Base-by-base conservation (phyloP, 495 filamentous ascomycete species). In the Penicillium herquei region DNA sequence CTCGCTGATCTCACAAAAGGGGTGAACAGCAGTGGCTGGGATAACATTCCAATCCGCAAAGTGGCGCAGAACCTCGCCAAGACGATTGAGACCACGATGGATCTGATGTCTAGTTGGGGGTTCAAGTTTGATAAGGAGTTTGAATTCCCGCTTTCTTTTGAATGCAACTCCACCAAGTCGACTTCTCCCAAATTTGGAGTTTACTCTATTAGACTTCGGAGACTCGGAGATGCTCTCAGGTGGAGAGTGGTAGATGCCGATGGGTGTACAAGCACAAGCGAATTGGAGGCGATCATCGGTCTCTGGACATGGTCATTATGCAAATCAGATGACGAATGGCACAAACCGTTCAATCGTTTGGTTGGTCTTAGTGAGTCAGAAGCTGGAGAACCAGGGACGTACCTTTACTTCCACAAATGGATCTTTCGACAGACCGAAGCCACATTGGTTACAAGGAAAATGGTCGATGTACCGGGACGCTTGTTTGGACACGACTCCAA, bases 391-490 rank as follows among this genome's bases (percentile, higher is more conserved):
- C 42, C 64, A 35, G 56, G 61, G 17, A 70, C 65, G 1, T 68
- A 69, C 31, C 59, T 68, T 9, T 63, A 66, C 35, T 76, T 71
- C 49, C 61, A 70, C n/a, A 76, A 74, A 53, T 76, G 73, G 71
- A 73, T 76, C 2, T 70, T 62, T 31, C 61, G 67, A 1, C 64
- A 70, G 18, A 66, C 56, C 0, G 64, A 72, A 49, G 64, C 68
- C 0, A 56, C 26, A n/a, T 52, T 73, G 49, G 52, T 69, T 10
- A 6, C 34, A 49, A n/a, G 63, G 0, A 61, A 59, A 3, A 52
- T 46, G 39, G 55, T 71, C 3, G 49, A 64, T 13, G 45, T 58
- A 7, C 54, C 65, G 0, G 39, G 48, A 3, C 63, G 57, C 4
- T 41, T 67, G 0, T 76, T 76, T 43, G 66, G 69, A 0, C 60